These are phyloP conservation scores for Aschersonia sp. DNA, from an alignment of 2,329 filamentous ascomycete species.

Conservation along the genomic window DNA sequence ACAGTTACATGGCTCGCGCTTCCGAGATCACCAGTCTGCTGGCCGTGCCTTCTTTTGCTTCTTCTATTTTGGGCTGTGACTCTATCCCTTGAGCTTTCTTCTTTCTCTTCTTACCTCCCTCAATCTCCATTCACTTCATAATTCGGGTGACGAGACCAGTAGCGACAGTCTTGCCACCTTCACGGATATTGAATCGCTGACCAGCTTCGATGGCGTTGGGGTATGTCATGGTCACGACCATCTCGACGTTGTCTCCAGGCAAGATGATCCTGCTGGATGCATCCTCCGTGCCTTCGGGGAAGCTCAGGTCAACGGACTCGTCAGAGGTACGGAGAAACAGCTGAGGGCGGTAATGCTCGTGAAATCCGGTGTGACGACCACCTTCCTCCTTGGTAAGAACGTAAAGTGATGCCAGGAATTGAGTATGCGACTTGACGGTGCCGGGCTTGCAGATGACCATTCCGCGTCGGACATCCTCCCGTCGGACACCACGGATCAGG, in stretches of 20 bases:
- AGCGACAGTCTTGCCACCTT: conserved; percentile 82
- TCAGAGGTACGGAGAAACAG: conserved; percentile 90
- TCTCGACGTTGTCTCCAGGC: conserved; percentile 98
- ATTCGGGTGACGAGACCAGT: conserved; percentile 73
- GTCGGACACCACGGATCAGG: conserved; percentile 85
- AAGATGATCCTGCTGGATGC: conserved; percentile 68
- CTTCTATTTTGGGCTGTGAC: no score
- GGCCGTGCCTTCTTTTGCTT: no score
- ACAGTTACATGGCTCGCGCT: no score
- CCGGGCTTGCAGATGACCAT: conserved; percentile 87
- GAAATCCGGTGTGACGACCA: conserved; percentile 91
- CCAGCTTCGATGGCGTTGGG: conserved; percentile 81
- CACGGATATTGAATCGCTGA: conserved; percentile 95
- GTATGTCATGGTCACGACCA: conserved; percentile 74
- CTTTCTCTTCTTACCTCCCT: not conserved
- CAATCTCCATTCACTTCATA: conserved; percentile 23
- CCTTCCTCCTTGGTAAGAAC: conserved; percentile 96
- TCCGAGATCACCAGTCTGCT: no score
- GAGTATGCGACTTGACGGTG: conserved; percentile 69
- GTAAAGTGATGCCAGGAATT: conserved; percentile 94
- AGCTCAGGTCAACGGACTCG: conserved; percentile 63
- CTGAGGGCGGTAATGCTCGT: conserved; percentile 92
- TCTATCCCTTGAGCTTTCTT: no score
- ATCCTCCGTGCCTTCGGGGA: conserved; percentile 73
- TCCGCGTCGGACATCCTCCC: conserved; percentile 85